Base-by-base conservation (phyloP, 78 protist genomes). In the Guillardia theta region DNA sequence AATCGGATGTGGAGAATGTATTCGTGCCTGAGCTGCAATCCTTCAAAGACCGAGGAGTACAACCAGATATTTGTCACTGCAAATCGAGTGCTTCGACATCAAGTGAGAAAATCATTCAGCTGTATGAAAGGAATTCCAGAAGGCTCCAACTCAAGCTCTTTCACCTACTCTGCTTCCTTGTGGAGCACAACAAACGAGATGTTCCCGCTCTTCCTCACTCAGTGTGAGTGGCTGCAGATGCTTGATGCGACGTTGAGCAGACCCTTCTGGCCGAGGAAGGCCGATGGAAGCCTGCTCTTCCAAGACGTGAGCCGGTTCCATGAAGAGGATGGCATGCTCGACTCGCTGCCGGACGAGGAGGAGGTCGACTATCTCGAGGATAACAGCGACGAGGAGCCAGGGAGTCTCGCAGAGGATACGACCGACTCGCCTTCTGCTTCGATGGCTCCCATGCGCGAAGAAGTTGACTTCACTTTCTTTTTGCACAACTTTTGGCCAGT, bases 151-250 rank as follows among this genome's bases (percentile, higher is more conserved):
- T 18, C 18, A 12, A 53, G 62, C 12, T n/a, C n/a, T n/a, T n/a
- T n/a, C n/a, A n/a, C n/a, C 9, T 70, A 70, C 5, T 80, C 77
- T 1, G 54, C 93, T 27, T 44, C 90, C 41, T 36, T 43, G 27
- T 0, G 46, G 0, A 15, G 64, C 0, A 45, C 64, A 4, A 10
- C 58, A 8, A 58, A 58, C 88, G 64, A 41, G n/a, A 18, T 4
- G 22, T 92, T 64, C 33, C 95, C 95, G 39, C 80, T 93, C 22
- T 93, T 93, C 39, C 64, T 93, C 36, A 58, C 92, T 12, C 48
- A 76, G 37, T 9, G 22, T 45, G 53, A 93, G 47, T 93, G 83
- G 83, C 93, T 93, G 39, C 8, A 22, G 12, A 53, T 93, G 83
- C 54, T 93, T 24, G 95, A 93, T 62, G 93, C 46, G n/a, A 54